phyloP scores from a whole-genome alignment of 208 protist species.

The Phytomonas sp. region DNA sequence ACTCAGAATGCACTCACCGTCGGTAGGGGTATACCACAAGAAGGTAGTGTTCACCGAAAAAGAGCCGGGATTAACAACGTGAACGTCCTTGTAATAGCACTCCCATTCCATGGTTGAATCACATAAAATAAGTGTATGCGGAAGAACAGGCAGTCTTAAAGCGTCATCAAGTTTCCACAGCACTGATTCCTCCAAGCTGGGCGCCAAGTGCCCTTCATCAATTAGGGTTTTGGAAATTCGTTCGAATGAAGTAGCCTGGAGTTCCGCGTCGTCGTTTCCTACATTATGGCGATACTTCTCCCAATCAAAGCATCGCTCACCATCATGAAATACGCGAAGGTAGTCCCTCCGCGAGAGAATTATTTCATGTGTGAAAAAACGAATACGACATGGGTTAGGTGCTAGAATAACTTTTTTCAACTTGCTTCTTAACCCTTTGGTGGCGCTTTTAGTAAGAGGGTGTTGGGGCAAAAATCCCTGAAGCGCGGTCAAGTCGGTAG shows the following conservation, averaged over 20 bases:
- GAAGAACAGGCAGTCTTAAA: slow-evolving; percentile 59
- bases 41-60: slow-evolving; percentile 72
- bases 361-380: slow-evolving; percentile 83
- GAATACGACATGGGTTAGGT: slow-evolving; percentile 76
- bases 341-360: slow-evolving; percentile 71
- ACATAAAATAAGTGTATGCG: slow-evolving; percentile 82
- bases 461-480: slow-evolving; percentile 72
- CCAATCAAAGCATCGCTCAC: slow-evolving; percentile 23
- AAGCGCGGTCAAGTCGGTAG: slow-evolving; percentile 50
- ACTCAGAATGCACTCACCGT: slow-evolving; percentile 78
- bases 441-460: slow-evolving; percentile 43
- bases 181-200: slow-evolving; percentile 42
- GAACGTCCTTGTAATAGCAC: slow-evolving; percentile 75
- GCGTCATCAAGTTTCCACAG: slow-evolving; percentile 72
- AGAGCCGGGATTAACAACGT: slow-evolving; percentile 79
- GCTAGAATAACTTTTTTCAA: slow-evolving; percentile 65
- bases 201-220: slow-evolving; percentile 73
- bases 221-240: slow-evolving; percentile 71
- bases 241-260: slow-evolving; percentile 44
- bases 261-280: neutral
- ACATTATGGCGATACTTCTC: neutral
- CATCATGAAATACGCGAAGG: slow-evolving; percentile 52
- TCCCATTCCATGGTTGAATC: slow-evolving; percentile 87
- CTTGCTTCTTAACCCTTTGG: slow-evolving; percentile 35
- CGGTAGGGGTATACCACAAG: slow-evolving; percentile 83